Base-by-base conservation (phyloP, 2,329 filamentous ascomycete genomes). In the Pseudogymnoascus sp. region DNA sequence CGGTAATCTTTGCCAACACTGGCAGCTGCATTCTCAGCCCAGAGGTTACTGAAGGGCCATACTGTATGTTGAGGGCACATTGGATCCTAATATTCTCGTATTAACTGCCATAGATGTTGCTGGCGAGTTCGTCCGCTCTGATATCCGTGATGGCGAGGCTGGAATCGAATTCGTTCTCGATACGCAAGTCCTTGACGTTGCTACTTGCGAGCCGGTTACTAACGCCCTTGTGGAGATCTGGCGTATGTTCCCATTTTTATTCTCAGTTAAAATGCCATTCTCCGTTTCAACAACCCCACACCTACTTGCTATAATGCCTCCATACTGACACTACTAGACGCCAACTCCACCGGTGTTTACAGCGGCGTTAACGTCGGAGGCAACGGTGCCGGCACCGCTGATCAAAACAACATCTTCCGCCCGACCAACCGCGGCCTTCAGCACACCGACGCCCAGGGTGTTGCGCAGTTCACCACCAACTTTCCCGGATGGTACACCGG, bases 41-140 rank as follows among this genome's bases (percentile, higher is more conserved):
- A 0, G 80, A 83, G 67, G 76, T 78, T 18, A 82, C 77, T 2
- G 74, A 81, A 67, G 81, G 81, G 0, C 81, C 81, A 18, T 84
- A 82, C 72, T 84, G 74, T 76, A 66, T 37, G 30, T 58, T 22
- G 58, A 20, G 28, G 11, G 11, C 14, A 50, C 8, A 28, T 16
- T 16, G 14, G 25, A 12, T 6, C n/a, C 36, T 18, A 8, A 72
- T 65, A 73, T 50, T 50, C 16, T 8, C 22, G 28, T 16, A 11
- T 11, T 50, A 30, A 50, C n/a, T 30, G 3, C 28, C 14, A 11
- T 33, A 77, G 74, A 70, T 54, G 73, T 76, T 33, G 67, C 68
- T 7, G 73, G 74, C 11, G 74, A 76, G 60, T 67, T 73, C 4
- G 70, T 76, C 60, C 72, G 75, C 33, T 60, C 70, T n/a, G 68